A percentile compares a stretch with the other conserved stretches of the same genome.
These are phyloP conservation scores for Lolium multiflorum DNA, from an alignment of 176 grass and related monocot species.

Conservation along the genomic window DNA sequence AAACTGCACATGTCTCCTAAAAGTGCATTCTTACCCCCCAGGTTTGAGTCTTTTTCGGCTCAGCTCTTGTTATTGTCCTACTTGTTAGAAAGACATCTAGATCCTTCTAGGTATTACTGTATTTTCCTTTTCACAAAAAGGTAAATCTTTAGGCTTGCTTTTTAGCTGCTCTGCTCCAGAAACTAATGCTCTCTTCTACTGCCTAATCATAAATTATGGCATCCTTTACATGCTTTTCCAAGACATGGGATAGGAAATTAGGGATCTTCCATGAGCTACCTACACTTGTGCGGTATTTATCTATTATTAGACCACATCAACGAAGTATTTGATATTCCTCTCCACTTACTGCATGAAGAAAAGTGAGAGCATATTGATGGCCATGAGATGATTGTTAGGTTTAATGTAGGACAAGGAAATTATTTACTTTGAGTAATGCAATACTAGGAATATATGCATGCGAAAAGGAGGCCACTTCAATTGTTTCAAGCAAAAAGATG, in stretches of 20 bases:
- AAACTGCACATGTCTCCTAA: slow-evolving; percentile 1
- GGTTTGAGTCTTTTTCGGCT: background rate
- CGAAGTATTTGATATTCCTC: slow-evolving; percentile 61
- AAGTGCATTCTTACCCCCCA: slow-evolving; percentile 4
- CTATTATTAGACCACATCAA: slow-evolving; percentile 36
- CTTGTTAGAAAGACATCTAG: slow-evolving; percentile 12
- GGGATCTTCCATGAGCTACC: slow-evolving; percentile 28
- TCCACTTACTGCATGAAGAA: slow-evolving; percentile 37
- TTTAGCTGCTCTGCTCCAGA: slow-evolving; percentile 30
- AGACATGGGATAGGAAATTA: slow-evolving; percentile 27
- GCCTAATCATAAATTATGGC: slow-evolving; percentile 21
- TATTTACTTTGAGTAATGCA: slow-evolving; percentile 51
- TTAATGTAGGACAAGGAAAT: slow-evolving; percentile 45
- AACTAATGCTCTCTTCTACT: slow-evolving; percentile 26
- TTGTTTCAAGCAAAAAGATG: slow-evolving; percentile 53
- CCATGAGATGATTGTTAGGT: slow-evolving; percentile 47
- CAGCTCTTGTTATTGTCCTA: background rate
- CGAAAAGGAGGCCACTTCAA: slow-evolving; percentile 49
- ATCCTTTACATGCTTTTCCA: slow-evolving; percentile 27
- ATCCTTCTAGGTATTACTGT: background rate
- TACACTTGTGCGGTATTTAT: slow-evolving; percentile 33
- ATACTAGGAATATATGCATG: slow-evolving; percentile 93
- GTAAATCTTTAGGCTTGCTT: background rate
- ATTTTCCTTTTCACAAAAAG: background rate
- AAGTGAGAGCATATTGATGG: slow-evolving; percentile 30